Conservation (phyloP, 1,284 basidiomycete genomes). For the Malassezia obtusa region DNA sequence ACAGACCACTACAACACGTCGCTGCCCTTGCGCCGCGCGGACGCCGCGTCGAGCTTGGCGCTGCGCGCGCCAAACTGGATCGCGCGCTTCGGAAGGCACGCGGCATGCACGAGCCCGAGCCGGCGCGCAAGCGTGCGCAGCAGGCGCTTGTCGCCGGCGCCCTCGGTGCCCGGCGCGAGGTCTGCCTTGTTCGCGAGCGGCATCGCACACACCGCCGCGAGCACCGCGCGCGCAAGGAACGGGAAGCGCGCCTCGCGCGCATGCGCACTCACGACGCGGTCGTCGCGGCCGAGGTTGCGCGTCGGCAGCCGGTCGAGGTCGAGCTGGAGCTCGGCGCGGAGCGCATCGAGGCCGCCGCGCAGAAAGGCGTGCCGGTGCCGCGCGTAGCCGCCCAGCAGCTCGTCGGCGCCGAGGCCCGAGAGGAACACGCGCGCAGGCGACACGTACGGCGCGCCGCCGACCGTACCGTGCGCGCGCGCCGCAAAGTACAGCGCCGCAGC, state of each 20-base stretch:
- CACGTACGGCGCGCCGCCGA: conserved; percentile 52
- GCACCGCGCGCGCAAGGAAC: conserved; percentile 26
- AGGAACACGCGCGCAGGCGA: conserved; percentile 73
- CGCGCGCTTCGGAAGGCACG: conserved; percentile 67
- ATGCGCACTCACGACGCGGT: conserved; percentile 76
- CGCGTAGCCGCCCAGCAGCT: conserved; percentile 85
- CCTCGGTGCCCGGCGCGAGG: conserved; percentile 12
- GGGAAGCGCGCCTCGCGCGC: conserved; percentile 64
- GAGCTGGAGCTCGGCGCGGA: conserved; percentile 77
- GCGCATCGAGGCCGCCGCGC: conserved; percentile 46
- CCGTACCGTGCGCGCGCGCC: conserved; percentile 55
- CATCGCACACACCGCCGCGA: conserved; percentile 55
- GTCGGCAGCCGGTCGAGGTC: conserved; percentile 82
- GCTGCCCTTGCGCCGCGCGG: conserved; percentile 38
- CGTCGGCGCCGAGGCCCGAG: conserved; percentile 88
- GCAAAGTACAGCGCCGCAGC: conserved; percentile 88
- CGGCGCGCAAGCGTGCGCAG: conserved; percentile 52
- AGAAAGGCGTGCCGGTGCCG: conserved; percentile 70
- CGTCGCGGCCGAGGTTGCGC: conserved; percentile 85
- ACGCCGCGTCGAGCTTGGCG: conserved; percentile 67
- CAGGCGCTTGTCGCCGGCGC: conserved; percentile 73
- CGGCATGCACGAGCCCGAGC: conserved; percentile 52
- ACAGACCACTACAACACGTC: not conserved
- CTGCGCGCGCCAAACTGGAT: conserved; percentile 93
- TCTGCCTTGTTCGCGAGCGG: conserved; percentile 74